phyloP scores from a whole-genome alignment of 306 rosid species.

The Cicer bijugum region DNA sequence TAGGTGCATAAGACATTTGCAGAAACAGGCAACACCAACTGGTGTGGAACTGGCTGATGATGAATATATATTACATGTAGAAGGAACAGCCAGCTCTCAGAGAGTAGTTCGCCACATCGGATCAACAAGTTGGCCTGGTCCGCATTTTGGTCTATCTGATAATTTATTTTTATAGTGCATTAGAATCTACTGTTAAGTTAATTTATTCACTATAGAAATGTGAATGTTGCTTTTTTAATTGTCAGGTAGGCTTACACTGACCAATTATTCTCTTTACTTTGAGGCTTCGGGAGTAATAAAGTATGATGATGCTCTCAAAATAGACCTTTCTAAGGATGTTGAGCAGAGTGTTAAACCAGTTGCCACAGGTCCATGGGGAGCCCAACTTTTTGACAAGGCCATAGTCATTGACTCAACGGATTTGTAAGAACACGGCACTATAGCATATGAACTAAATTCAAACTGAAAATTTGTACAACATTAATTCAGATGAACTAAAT shows the following conservation, averaged over 20 bases:
- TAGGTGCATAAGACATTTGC: constrained; percentile 69
- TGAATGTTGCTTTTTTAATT: constrained; percentile 29
- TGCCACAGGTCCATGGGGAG: constrained; percentile 98
- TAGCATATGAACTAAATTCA: background rate
- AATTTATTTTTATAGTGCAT: constrained; percentile 12
- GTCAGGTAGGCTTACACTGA: constrained; percentile 91
- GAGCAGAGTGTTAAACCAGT: constrained; percentile 65
- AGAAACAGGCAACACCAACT: constrained; percentile 68
- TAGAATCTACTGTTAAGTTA: constrained; percentile 11
- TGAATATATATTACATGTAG: constrained; percentile 84
- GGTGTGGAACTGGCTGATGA: constrained; percentile 78
- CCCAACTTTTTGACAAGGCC: constrained; percentile 93
- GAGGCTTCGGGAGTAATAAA: constrained; percentile 82
- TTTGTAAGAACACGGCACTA: constrained; percentile 55
- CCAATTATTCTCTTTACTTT: constrained; percentile 83
- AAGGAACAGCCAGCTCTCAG: constrained; percentile 84
- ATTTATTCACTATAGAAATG: constrained; percentile 4
- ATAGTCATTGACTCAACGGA: constrained; percentile 66
- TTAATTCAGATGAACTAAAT: no score
- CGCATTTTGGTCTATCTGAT: constrained; percentile 38
- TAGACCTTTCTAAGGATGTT: constrained; percentile 64
- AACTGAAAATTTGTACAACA: no score
- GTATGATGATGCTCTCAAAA: constrained; percentile 81
- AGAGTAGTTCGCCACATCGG: constrained; percentile 95
- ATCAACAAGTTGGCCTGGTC: constrained; percentile 90